Evolutionary conservation across 106 monocot species (phyloP).

Genomic region (Chionographis japonica): DNA sequence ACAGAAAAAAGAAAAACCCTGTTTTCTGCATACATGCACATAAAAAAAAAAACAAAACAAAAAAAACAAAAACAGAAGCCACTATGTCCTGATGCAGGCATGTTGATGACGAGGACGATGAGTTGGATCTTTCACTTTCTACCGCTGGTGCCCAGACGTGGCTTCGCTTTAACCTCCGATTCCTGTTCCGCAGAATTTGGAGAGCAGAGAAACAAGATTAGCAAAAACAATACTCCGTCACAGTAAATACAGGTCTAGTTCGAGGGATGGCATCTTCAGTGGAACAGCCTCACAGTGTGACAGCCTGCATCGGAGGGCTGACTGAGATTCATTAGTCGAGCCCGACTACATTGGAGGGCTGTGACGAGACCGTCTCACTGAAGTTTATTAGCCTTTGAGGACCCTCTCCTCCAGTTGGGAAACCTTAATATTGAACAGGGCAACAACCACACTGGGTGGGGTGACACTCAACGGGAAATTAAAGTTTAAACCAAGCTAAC

Average conservation of each 20-base stretch:
- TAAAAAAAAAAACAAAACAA: neutral
- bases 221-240: neutral
- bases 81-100: neutral
- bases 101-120: no score
- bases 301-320: no score
- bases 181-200: conserved; percentile 35
- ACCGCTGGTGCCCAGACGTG: conserved; percentile 42
- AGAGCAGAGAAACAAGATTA: neutral
- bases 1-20: no score
- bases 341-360: no score
- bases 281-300: no score
- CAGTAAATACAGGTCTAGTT: neutral
- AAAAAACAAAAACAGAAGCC: no score
- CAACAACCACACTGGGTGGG: neutral
- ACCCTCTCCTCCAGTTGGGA: no score
- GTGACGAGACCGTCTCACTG: no score
- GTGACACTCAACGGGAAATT: neutral
- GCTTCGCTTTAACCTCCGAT: conserved; percentile 92
- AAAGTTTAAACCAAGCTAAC: conserved; percentile 14
- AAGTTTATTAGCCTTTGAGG: no score
- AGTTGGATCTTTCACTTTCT: conserved; percentile 38
- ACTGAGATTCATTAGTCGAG: no score
- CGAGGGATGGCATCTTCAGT: neutral
- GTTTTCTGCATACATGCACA: neutral
- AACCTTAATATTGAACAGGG: neutral